Base-by-base conservation (phyloP, 2,329 filamentous ascomycete genomes). In the Aureobasidium sp. region DNA sequence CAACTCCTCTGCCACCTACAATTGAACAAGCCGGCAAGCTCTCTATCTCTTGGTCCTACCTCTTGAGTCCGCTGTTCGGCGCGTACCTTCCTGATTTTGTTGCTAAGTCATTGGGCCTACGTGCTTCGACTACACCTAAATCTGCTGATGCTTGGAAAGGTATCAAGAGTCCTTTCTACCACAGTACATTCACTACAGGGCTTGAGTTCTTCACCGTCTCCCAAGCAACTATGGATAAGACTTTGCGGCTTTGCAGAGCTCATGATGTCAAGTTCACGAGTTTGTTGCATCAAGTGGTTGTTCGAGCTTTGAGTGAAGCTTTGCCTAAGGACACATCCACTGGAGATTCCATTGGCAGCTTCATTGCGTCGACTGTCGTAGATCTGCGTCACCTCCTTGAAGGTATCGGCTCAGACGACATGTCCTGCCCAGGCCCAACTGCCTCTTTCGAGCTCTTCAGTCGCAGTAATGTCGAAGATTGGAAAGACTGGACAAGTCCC, bases 31-130 rank as follows among this genome's bases (percentile, higher is more conserved):
- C 71, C 1, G 68, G 69, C n/a, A 68, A 71, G 7, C 70, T 81
- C 1, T 71, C 73, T 3, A 76, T 81, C 34, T 78, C 77, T 1
- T 79, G 75, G 76, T 67, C 66, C 0, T 81, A 72, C 61, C 73
- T 81, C 5, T 71, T 80, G 0, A 65, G 64, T 3, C 75, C 78
- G 0, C 63, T 78, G 6, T 53, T 78, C 9, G 71, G 68, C 10
- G 67, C 69, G 4, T 71, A 74, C 61, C 67, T 78, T 8, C 78
- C 78, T 0, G 63, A 64, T 1, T 69, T 70, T 47, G 3, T 79
- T 5, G 63, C 65, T 4, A 60, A 66, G 14, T 48, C 66, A 5
- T 65, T 79, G 16, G 72, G 74, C 0, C 53, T 78, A 30, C 67
- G 67, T 32, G 32, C 44, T 10, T 68, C 70, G 13, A 61, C 66